Percentiles rank a stretch among this genome's conserved stretches.
Evolutionary conservation across 208 protist genomes (phyloP).

Genomic region (Acanthamoeba sp.): DNA sequence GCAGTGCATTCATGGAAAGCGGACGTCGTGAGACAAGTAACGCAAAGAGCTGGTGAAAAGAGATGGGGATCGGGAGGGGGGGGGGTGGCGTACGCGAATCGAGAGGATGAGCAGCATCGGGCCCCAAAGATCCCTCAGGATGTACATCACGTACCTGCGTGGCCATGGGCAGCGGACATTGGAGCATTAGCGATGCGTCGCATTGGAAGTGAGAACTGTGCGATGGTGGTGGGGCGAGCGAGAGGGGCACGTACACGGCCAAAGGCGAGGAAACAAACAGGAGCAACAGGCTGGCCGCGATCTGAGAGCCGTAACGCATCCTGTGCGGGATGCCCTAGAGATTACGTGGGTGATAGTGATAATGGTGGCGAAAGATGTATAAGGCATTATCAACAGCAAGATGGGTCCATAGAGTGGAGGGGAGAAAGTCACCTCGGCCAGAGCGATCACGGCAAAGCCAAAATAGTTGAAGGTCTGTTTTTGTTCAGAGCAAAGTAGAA

Average conservation of each 20-base stretch:
- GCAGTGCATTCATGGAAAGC: too few relatives aligned
- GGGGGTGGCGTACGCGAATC: conserved; percentile 24
- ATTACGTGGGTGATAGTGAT: neutral
- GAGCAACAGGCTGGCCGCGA: neutral
- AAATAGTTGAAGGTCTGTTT: conserved; percentile 44
- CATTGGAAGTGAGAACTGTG: neutral
- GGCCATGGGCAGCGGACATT: neutral
- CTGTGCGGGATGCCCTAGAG: conserved; percentile 5
- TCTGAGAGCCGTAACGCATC: conserved; percentile 31
- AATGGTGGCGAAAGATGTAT: neutral
- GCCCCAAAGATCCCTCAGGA: conserved; percentile 8
- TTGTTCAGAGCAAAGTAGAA: too few relatives aligned
- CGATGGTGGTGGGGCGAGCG: neutral
- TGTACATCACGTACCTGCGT: conserved; percentile 37
- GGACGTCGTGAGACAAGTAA: too few relatives aligned
- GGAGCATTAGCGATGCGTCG: neutral
- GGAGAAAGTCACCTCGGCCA: neutral
- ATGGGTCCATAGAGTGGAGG: neutral
- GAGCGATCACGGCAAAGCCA: neutral
- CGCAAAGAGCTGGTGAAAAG: neutral
- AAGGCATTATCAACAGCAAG: neutral
- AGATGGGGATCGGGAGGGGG: neutral
- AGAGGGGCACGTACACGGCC: neutral
- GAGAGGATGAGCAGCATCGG: conserved; percentile 46
- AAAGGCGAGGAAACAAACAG: neutral